Base-by-base conservation (phyloP, 1,284 basidiomycete species). In the Trametes versicolor region DNA sequence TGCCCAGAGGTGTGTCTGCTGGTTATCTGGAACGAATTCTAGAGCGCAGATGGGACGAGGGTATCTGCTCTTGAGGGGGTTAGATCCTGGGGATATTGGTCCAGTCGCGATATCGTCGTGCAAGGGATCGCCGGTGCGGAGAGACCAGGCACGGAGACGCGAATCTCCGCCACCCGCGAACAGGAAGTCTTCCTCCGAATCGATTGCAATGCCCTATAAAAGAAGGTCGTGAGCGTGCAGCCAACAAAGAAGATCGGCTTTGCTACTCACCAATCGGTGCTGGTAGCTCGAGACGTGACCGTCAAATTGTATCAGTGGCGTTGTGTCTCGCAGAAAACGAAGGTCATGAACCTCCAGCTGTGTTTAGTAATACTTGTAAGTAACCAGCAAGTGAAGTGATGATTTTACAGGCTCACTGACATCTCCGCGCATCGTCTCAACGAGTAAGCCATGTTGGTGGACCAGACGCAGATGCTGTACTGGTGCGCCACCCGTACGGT, bases 91-190 rank as follows among this genome's bases (percentile, higher is more conserved):
- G 2, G n/a, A 13, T 29, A 55, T 50, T 17, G 47, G 9, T 12
- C 34, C 51, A 19, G 36, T 25, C 21, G 53, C 21, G 17, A 34
- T 39, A 6, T 60, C 49, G 6, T 21, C 27, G 19, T 50, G 57
- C 10, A 72, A 48, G 10, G 51, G 64, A 13, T 68, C 41, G 2
- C 90, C 91, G 4, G 82, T 84, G 7, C 75, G 80, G 7, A 93
- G 72, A 3, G 89, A 90, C 91, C 91, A 93, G 0, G 82, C 83
- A 29, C 89, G 82, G 75, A 92, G 79, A 68, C 83, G 77, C 70
- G 82, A 72, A 80, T 90, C 86, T 74, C 88, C 83, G 4, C 92
- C 93, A 0, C 88, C 89, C 4, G 88, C 88, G 70, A 94, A 94
- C 17, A 96, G 72, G 67, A 91, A 88, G 53, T 88, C 82, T 62